These are phyloP conservation scores for Boletus rubescentipes DNA, from an alignment of 768 basidiomycete species.

Conservation along the genomic window DNA sequence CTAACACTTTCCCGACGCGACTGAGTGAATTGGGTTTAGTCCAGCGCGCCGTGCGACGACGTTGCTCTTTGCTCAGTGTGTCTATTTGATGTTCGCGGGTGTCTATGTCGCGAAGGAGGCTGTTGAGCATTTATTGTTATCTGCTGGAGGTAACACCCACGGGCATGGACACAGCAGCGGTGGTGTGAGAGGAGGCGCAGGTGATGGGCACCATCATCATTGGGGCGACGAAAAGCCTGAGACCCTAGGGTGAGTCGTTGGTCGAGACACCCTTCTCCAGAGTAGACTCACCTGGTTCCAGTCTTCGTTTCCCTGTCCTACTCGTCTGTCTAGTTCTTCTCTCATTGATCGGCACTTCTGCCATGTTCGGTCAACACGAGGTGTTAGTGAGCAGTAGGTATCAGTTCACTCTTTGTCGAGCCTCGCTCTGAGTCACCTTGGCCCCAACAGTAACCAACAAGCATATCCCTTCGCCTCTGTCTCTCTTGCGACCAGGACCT, in stretches of 20 bases:
- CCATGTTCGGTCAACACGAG: conserved; percentile 60
- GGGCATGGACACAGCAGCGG: conserved; percentile 63
- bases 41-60: conserved; percentile 68
- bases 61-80: conserved; percentile 82
- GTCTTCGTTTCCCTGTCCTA: conserved; percentile 68
- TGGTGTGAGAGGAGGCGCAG: conserved; percentile 30
- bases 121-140: conserved; percentile 85
- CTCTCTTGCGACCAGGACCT: conserved; percentile 40
- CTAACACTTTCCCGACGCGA: conserved; percentile 18
- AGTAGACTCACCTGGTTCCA: conserved; percentile 16
- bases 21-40: conserved; percentile 34
- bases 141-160: conserved; percentile 76
- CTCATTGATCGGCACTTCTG: conserved; percentile 55
- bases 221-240: conserved; percentile 55
- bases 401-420: not conserved
- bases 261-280: no score
- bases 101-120: conserved; percentile 98
- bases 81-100: conserved; percentile 92
- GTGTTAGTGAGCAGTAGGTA: conserved; percentile 63
- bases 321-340: conserved; percentile 55
- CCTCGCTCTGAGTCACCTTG: conserved; percentile 3
- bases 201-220: conserved; percentile 60
- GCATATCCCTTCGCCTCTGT: conserved; percentile 53
- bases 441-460: conserved; percentile 53
- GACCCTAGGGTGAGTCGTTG: conserved; percentile 39